phyloP scores from a whole-genome alignment of 495 filamentous ascomycete species.

The Aspergillus haitiensis region DNA sequence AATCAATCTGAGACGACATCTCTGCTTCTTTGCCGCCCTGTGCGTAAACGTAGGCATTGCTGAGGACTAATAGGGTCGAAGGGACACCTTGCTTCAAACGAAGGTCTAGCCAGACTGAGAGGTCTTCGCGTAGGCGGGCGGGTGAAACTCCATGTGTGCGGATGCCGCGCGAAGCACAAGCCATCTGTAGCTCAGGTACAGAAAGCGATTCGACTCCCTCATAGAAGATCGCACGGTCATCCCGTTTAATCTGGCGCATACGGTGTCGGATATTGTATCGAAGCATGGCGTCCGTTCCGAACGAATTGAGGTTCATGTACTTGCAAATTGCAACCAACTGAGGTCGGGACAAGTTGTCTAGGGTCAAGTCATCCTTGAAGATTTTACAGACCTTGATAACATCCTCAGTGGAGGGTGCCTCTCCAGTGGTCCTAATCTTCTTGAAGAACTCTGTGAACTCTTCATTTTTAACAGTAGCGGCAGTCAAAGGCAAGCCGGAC shows the following conservation, averaged over 20 bases:
- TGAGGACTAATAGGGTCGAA: constrained; percentile 90
- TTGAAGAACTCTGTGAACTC: constrained; percentile 98
- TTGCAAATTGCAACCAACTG: constrained; percentile 97
- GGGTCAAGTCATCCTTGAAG: constrained; percentile 96
- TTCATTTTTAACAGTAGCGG: constrained; percentile 83
- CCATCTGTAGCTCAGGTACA: constrained; percentile 89
- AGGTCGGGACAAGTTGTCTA: constrained; percentile 94
- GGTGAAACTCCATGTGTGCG: constrained; percentile 90
- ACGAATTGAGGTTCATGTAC: constrained; percentile 96
- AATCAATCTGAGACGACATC: constrained; percentile 87
- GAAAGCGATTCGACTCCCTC: constrained; percentile 93
- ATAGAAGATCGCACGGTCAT: constrained; percentile 91
- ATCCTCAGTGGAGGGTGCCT: constrained; percentile 81
- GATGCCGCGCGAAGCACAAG: constrained; percentile 85
- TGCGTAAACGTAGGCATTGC: constrained; percentile 95
- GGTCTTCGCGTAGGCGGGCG: constrained; percentile 81
- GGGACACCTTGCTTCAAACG: constrained; percentile 90
- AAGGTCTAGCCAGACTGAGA: constrained; percentile 93
- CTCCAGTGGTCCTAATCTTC: constrained; percentile 90
- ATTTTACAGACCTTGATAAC: constrained; percentile 99
- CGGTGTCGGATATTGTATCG: constrained; percentile 97
- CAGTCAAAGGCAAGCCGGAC: constrained; percentile 83
- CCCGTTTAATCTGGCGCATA: constrained; percentile 98
- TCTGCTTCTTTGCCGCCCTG: constrained; percentile 81
- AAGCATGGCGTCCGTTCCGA: constrained; percentile 94